phyloP scores from a whole-genome alignment of 352 stramenopile species.

The Phytophthora palmivora region DNA sequence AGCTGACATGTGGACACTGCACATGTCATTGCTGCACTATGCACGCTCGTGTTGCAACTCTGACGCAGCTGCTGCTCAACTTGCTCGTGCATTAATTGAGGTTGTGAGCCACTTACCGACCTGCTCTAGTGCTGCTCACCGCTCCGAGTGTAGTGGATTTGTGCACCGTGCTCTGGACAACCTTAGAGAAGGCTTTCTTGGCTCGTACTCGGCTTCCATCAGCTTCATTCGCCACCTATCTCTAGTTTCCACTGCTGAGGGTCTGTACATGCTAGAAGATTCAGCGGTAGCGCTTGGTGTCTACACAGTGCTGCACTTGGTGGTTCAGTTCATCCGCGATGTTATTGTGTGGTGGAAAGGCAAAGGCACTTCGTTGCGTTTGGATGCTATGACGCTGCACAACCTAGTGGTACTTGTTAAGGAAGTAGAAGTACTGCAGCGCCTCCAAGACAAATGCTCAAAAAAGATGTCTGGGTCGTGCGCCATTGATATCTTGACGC shows the following conservation, averaged over 20 bases:
- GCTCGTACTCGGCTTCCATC: constrained; percentile 45
- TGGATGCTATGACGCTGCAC: constrained; percentile 53
- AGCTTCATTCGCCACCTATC: constrained; percentile 46
- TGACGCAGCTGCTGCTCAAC: constrained; percentile 35
- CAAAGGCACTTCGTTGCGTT: constrained; percentile 20
- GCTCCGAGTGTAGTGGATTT: constrained; percentile 53
- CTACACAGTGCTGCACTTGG: constrained; percentile 26
- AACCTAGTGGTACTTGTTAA: constrained; percentile 56
- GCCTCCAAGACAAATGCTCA: constrained; percentile 9
- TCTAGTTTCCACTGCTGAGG: constrained; percentile 30
- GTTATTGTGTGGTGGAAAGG: constrained; percentile 37
- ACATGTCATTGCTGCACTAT: constrained; percentile 62
- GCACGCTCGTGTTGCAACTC: constrained; percentile 54
- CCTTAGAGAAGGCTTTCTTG: constrained; percentile 27
- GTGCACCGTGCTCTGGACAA: constrained; percentile 58
- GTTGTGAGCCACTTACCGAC: constrained; percentile 52
- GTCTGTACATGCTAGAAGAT: constrained; percentile 34
- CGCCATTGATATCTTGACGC: constrained; percentile 22
- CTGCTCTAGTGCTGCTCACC: constrained; percentile 45
- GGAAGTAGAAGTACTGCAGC: constrained; percentile 48
- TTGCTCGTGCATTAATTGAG: constrained; percentile 50
- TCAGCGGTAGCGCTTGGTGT: constrained; percentile 31
- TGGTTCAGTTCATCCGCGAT: constrained; percentile 41
- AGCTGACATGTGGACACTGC: constrained; percentile 48
- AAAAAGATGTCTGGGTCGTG: neutral